Conservation (phyloP, 2,329 filamentous ascomycete genomes). For the Aspergillus tamarii region DNA sequence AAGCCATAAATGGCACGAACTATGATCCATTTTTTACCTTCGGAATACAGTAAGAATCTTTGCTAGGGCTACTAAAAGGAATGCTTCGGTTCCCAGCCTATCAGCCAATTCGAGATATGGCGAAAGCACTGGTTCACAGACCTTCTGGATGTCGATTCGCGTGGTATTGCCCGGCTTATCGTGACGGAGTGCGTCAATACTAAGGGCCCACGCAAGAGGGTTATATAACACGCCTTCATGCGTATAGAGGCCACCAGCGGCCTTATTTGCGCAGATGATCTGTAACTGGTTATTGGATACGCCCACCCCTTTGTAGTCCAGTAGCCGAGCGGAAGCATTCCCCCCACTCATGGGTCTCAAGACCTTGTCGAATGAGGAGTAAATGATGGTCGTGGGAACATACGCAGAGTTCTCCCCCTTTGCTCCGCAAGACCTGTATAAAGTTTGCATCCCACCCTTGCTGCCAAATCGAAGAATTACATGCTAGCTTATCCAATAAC, state of each 20-base stretch:
- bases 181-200: constrained; percentile 54
- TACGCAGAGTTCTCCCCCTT: constrained; percentile 57
- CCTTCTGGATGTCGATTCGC: constrained; percentile 42
- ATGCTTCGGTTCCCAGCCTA: constrained; percentile 50
- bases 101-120: constrained; percentile 41
- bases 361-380: constrained; percentile 55
- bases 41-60: constrained; percentile 36
- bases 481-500: constrained; percentile 26
- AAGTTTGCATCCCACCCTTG: constrained; percentile 29
- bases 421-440: constrained; percentile 40
- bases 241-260: constrained; percentile 51
- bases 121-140: constrained; percentile 42
- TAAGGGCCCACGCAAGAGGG: constrained; percentile 45
- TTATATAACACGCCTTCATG: constrained; percentile 58
- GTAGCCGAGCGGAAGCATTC: constrained; percentile 49
- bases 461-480: constrained; percentile 50
- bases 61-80: constrained; percentile 45
- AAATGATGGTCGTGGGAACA: constrained; percentile 59
- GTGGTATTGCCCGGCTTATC: constrained; percentile 48
- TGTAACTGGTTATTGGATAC: constrained; percentile 58
- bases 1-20: no score
- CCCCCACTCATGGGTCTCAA: constrained; percentile 55
- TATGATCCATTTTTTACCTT: no score
- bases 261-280: constrained; percentile 39
- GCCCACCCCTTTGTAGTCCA: constrained; percentile 47